A percentile compares a stretch with the other conserved stretches of the same genome.
Conservation (phyloP, 2,329 filamentous ascomycete genomes). For the Botrytis squamosa region DNA sequence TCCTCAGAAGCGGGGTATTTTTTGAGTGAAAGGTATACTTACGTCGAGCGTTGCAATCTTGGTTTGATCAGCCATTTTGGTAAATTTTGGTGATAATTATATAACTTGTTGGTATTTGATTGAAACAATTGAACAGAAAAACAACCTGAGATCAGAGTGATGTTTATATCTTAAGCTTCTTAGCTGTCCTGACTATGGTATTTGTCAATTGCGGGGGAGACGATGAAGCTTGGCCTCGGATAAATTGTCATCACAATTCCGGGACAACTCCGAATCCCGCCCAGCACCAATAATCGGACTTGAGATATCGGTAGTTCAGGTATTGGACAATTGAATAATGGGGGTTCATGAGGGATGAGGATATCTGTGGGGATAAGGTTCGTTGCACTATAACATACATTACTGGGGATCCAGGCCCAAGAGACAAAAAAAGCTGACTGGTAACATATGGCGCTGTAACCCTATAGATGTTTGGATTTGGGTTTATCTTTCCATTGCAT, state of each 20-base stretch:
- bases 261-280: conserved; percentile 15
- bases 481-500: background rate
- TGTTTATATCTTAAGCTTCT: background rate
- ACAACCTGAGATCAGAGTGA: background rate
- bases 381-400: background rate
- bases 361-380: conserved; percentile 7
- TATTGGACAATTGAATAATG: background rate
- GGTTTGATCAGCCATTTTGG: conserved; percentile 18
- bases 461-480: background rate
- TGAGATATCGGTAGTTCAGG: background rate
- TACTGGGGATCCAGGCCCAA: background rate
- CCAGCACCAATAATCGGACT: background rate
- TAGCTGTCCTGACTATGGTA: background rate
- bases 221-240: background rate
- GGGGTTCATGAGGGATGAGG: background rate
- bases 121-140: background rate
- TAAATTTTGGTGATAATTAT: background rate
- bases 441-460: background rate
- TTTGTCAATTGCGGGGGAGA: conserved; percentile 17
- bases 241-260: conserved; percentile 10
- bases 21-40: background rate
- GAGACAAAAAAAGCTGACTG: background rate
- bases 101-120: background rate
- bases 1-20: conserved; percentile 19
- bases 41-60: conserved; percentile 24